These are phyloP conservation scores for Scenedesmus sp. DNA, from an alignment of 163 green algal species.

Conservation along the genomic window DNA sequence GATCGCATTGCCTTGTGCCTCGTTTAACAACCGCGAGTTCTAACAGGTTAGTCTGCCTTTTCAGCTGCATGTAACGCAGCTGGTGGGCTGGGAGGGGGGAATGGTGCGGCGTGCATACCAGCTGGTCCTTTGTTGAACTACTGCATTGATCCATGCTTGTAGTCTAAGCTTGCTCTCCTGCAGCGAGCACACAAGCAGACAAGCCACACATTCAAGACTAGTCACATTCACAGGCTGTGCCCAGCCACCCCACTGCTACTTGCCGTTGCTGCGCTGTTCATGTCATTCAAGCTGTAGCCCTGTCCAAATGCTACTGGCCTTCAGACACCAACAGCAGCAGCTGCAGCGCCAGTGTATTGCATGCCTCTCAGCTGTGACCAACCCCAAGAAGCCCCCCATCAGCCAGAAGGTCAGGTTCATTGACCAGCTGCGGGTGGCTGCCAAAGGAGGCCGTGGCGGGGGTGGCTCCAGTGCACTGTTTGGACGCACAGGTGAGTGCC, in stretches of 20 bases:
- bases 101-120: not conserved
- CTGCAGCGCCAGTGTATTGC: not conserved
- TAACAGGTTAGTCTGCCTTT: not conserved
- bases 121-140: not conserved
- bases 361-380: not conserved
- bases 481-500: constrained; percentile 40
- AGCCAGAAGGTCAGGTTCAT: constrained; percentile 52
- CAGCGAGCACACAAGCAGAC: not conserved
- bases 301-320: not conserved
- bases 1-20: no score
- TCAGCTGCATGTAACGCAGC: not conserved
- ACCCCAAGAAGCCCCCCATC: constrained; percentile 38
- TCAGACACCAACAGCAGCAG: not conserved
- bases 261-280: not conserved
- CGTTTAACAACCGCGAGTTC: no score
- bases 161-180: not conserved
- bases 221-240: not conserved
- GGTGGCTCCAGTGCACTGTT: constrained; percentile 49
- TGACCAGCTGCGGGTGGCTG: constrained; percentile 40
- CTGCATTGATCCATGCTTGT: not conserved
- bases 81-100: not conserved
- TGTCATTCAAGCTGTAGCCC: not conserved
- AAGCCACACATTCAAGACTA: not conserved
- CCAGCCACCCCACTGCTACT: not conserved
- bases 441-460: constrained; percentile 44